Evolutionary conservation across 2,329 filamentous ascomycete species (phyloP), one percentile per base, ranked within the genome.

Genomic region (Colletotrichum sp.): DNA sequence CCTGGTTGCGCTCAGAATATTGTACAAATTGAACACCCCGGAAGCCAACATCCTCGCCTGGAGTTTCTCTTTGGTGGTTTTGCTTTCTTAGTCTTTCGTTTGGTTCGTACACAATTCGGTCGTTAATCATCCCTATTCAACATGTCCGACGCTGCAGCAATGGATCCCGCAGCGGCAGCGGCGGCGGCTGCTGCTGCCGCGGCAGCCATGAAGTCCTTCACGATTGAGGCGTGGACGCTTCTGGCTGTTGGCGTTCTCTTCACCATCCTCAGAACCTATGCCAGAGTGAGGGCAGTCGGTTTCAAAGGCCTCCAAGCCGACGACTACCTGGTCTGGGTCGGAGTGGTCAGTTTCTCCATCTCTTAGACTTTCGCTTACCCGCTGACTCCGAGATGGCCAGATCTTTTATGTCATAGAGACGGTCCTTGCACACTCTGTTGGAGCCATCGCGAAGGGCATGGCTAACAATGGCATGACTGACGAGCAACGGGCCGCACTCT

Each of bases 401-500:
- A 80, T 89, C 4, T 84, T 91, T 12, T 91, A 91, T 70, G 84
- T 85, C 3, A 81, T 87, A 5, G 88, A 92, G 80, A 71, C 69
- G 16, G 61, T 22, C 16, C 30, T 71, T 49, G 69, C 61, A 8
- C 69, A 71, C 6, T 71, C 69, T 2, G 44, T 68, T 30, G 63
- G 63, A 15, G 88, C 86, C 25, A 89, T 83, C 73, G 88, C 84
- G 69, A 83, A 84, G 55, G 90, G 90, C 1, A 83, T 92, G 8
- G 89, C 90, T 25, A 92, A 92, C 77, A 90, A 91, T 78, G 82
- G 86, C 72, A 92, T 93, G 89, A 89, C 90, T 3, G 83, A 87
- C 13, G 86, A 85, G 30, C 81, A 90, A 77, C 87, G 91, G 15
- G 81, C 79, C 6, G 81, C 84, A 1, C 83, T 92, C 11, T 83